Evolutionary conservation across 2,329 filamentous ascomycete genomes (phyloP).

Genomic region (Epichloe sibirici): DNA sequence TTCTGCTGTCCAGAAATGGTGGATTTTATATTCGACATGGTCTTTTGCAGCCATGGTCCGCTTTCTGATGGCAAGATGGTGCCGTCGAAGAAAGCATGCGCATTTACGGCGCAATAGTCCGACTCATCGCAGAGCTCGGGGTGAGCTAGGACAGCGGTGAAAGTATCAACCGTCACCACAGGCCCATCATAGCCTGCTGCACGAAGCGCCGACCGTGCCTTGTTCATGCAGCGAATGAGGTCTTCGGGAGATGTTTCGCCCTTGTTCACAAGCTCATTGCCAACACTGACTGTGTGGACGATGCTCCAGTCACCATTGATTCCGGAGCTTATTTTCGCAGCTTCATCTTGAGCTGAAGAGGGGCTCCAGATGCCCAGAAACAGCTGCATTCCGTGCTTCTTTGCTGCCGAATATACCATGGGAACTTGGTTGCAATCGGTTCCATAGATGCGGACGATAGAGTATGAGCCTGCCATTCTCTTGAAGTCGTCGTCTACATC

Average conservation of each 20-base stretch:
- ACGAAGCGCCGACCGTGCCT: conserved; percentile 45
- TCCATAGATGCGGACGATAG: conserved; percentile 64
- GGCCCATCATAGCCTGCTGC: conserved; percentile 55
- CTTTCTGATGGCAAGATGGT: conserved; percentile 46
- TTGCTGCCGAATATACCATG: conserved; percentile 49
- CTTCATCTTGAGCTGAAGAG: conserved; percentile 38
- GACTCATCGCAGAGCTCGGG: conserved; percentile 58
- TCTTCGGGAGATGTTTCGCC: conserved; percentile 37
- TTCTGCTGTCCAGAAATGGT: conserved; percentile 46
- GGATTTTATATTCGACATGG: conserved; percentile 33
- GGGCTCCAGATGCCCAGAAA: conserved; percentile 66
- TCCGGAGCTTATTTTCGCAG: conserved; percentile 47
- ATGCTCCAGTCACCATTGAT: conserved; percentile 52
- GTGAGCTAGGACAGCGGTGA: conserved; percentile 52
- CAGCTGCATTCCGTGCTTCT: conserved; percentile 52
- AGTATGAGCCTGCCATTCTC: conserved; percentile 39
- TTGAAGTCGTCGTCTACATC: conserved; percentile 55
- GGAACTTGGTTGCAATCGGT: conserved; percentile 64
- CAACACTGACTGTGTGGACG: conserved; percentile 62
- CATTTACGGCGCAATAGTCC: conserved; percentile 72
- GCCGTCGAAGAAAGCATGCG: conserved; percentile 72
- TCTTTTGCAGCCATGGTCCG: conserved; percentile 52
- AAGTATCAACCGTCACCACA: conserved; percentile 73
- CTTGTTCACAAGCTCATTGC: conserved; percentile 69
- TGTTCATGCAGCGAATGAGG: conserved; percentile 45